Percentiles rank a stretch among this genome's conserved stretches.
Evolutionary conservation across 2,329 filamentous ascomycete species (phyloP).

Genomic region (Periconia digitata): DNA sequence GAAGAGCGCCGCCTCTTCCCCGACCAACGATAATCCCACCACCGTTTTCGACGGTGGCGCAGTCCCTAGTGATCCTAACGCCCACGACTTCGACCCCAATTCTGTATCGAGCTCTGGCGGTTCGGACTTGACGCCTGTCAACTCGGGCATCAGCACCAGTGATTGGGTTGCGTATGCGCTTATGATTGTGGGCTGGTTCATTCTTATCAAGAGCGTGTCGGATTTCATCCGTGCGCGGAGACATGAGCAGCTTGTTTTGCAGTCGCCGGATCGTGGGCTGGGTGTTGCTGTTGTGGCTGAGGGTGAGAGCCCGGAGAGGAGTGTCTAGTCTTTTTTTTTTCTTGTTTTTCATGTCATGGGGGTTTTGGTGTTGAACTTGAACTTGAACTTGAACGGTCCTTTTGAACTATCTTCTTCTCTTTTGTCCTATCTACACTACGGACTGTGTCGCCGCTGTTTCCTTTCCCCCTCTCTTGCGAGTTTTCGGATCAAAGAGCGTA

Average conservation of each 20-base stretch:
- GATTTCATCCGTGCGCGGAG: conserved; percentile 85
- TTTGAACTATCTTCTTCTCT: not conserved
- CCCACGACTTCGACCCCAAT: conserved; percentile 81
- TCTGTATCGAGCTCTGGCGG: conserved; percentile 53
- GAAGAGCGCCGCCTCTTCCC: conserved; percentile 60
- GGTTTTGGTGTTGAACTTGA: no score
- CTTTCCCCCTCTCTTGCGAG: no score
- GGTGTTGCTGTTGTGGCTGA: conserved; percentile 83
- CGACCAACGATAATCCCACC: conserved; percentile 50
- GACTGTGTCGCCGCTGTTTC: no score
- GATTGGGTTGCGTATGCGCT: conserved; percentile 91
- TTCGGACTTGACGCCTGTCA: conserved; percentile 36
- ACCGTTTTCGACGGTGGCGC: conserved; percentile 56
- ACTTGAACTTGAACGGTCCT: no score
- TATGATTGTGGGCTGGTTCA: conserved; percentile 98
- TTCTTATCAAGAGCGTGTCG: conserved; percentile 88
- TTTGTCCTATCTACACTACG: no score
- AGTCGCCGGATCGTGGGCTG: conserved; percentile 87
- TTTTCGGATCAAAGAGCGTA: not conserved
- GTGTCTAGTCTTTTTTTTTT: conserved; percentile 36
- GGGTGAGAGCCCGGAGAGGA: conserved; percentile 74
- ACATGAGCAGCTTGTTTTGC: conserved; percentile 90
- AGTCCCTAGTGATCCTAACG: conserved; percentile 84
- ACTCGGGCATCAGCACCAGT: conserved; percentile 65
- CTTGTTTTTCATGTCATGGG: not conserved